phyloP scores from a whole-genome alignment of 495 filamentous ascomycete species.

The Chaetomium tenue region DNA sequence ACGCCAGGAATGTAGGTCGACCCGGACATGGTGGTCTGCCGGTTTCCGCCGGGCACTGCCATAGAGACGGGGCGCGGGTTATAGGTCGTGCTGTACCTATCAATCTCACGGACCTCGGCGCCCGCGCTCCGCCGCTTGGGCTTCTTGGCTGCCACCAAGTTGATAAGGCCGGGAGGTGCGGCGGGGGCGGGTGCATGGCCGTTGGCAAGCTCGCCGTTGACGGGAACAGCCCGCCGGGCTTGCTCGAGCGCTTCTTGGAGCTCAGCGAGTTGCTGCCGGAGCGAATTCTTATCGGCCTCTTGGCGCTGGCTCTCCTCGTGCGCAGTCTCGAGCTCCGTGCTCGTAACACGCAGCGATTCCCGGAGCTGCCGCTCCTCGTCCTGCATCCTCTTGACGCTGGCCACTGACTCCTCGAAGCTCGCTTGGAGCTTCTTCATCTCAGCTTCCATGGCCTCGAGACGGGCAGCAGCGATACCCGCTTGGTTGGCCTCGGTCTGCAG shows the following conservation, averaged over 20 bases:
- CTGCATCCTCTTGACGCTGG: conserved; percentile 87
- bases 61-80: conserved; percentile 95
- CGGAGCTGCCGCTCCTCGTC: conserved; percentile 82
- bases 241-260: conserved; percentile 90
- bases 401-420: conserved; percentile 78
- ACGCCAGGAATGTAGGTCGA: conserved; percentile 67
- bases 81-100: conserved; percentile 86
- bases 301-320: conserved; percentile 66
- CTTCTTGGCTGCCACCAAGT: conserved; percentile 95
- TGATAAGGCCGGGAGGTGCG: conserved; percentile 79
- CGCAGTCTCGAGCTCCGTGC: conserved; percentile 71
- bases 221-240: conserved; percentile 63
- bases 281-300: conserved; percentile 76
- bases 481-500: conserved; percentile 96
- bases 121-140: conserved; percentile 93
- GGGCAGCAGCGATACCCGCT: conserved; percentile 89
- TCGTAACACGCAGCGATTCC: conserved; percentile 72
- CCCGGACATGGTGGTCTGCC: conserved; percentile 63
- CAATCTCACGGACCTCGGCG: conserved; percentile 75
- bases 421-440: conserved; percentile 91
- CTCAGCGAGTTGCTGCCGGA: conserved; percentile 83
- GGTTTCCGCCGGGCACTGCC: conserved; percentile 65
- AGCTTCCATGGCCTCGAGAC: conserved; percentile 81
- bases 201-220: conserved; percentile 72
- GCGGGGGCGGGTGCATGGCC: conserved; percentile 51